A percentile compares a stretch with the other conserved stretches of the same genome.
Evolutionary conservation across 2,329 filamentous ascomycete genomes (phyloP).

Genomic region (Cladosporium sp.): DNA sequence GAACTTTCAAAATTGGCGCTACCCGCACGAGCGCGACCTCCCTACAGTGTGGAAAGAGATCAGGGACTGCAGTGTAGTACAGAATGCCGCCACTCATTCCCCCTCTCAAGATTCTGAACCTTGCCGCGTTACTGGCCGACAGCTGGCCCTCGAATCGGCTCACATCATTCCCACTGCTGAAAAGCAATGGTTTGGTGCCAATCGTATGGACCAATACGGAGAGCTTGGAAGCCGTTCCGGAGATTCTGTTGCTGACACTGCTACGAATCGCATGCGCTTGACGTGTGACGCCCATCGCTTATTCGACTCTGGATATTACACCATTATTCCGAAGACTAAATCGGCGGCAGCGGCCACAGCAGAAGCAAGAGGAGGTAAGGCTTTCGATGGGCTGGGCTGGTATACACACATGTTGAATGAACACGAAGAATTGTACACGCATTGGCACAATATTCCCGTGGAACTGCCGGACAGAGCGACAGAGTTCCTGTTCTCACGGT

Average conservation of each 20-base stretch:
- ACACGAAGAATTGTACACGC: too few species aligned
- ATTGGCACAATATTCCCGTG: too few species aligned
- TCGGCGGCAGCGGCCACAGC: too few species aligned
- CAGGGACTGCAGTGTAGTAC: too few species aligned
- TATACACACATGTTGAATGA: too few species aligned
- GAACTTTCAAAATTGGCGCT: constrained; percentile 26
- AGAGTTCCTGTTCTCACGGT: too few species aligned
- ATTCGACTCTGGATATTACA: constrained; percentile 26
- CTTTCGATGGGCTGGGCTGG: too few species aligned
- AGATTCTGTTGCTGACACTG: constrained; percentile 21
- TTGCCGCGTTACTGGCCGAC: constrained; percentile 28
- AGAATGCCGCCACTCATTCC: constrained; percentile 7
- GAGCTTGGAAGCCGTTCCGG: constrained; percentile 18
- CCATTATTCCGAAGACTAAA: constrained; percentile 27
- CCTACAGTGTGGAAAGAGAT: constrained; percentile 19
- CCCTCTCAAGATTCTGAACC: constrained; percentile 16
- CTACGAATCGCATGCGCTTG: constrained; percentile 25
- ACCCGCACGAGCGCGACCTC: constrained; percentile 24
- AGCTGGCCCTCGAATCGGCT: constrained; percentile 26
- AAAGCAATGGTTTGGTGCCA: constrained; percentile 28
- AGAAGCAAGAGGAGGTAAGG: too few species aligned
- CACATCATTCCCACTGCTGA: constrained; percentile 26
- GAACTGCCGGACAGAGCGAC: too few species aligned
- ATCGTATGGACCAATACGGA: constrained; percentile 27
- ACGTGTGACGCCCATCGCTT: constrained; percentile 27